Evolutionary conservation across 352 stramenopile species (phyloP), one percentile per base, ranked within the genome.

Genomic region (Pythium oligandrum): DNA sequence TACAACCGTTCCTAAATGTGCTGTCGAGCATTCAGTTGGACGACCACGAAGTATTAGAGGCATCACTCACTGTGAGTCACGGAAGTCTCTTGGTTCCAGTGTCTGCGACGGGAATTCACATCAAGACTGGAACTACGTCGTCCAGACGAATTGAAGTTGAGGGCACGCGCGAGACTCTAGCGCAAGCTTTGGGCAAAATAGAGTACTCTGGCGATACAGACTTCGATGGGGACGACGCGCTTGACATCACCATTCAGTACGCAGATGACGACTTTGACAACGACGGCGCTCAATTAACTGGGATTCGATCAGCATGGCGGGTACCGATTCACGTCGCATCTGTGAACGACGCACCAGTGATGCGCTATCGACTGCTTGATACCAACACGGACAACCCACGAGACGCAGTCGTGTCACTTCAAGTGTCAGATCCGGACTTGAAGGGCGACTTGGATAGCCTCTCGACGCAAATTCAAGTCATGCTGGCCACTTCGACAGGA

Each of bases 171-270:
- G 6, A 48, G 12, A 34, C 42, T 4, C 56, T 63, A n/a, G 34
- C 32, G 2, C 32, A 51, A 42, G 49, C 12, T 26, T 47, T 57
- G 6, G 40, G 42, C 6, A 48, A 9, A n/a, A 36, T 52, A 17
- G 4, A 49, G 30, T 72, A 72, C 52, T 17, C n/a, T 6, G 49
- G 61, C 3, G 37, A 53, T n/a, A 8, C 34, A 3, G 42, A 66
- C 32, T 72, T 67, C 32, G 53, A 44, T 11, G 64, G 61, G 0
- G 12, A 34, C 9, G 64, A 70, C 31, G 33, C 35, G 33, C 46
- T 72, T 1, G 38, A 31, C 0, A 17, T 54, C 7, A 43, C 45
- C 9, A 45, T 65, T 4, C 10, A 56, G 17, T 36, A 4, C 7
- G 44, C 30, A 3, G 33, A 30, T 0, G n/a, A 32, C 56, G 39